These are phyloP conservation scores for Lojkania enalia DNA, from an alignment of 2,329 filamentous ascomycete genomes.

Conservation along the genomic window DNA sequence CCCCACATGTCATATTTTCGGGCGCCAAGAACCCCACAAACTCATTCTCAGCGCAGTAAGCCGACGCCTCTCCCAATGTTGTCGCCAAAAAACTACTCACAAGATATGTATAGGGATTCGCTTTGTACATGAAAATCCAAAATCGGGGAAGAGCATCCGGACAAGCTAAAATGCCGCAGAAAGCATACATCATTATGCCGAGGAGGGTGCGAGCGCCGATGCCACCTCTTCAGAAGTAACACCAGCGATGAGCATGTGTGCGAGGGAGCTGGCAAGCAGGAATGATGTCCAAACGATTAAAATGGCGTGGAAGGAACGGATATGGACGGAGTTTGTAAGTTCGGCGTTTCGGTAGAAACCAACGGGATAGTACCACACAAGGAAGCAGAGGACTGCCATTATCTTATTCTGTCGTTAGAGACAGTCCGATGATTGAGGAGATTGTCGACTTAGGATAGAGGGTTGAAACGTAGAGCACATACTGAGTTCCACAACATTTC, in stretches of 20 bases:
- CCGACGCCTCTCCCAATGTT: slow-evolving; percentile 50
- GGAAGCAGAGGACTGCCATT: slow-evolving; percentile 53
- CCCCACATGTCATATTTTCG: slow-evolving; percentile 41
- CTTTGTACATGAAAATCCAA: slow-evolving; percentile 19
- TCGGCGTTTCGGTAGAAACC: slow-evolving; percentile 70
- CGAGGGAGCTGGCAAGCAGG: slow-evolving; percentile 71
- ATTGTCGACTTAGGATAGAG: too few relatives aligned
- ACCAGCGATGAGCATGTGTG: slow-evolving; percentile 55
- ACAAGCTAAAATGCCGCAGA: slow-evolving; percentile 12
- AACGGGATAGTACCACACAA: slow-evolving; percentile 64
- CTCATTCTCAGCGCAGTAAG: slow-evolving; percentile 53
- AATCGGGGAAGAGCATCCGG: slow-evolving; percentile 9
- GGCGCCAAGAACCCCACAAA: slow-evolving; percentile 46
- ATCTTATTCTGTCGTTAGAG: slow-evolving; percentile 44
- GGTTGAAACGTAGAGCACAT: too few relatives aligned
- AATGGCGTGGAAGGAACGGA: slow-evolving; percentile 69
- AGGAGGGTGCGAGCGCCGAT: slow-evolving; percentile 3
- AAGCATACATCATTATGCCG: slow-evolving; percentile 12
- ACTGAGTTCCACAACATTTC: slow-evolving; percentile 66
- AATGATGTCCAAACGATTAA: slow-evolving; percentile 68
- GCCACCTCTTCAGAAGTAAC: slow-evolving; percentile 4
- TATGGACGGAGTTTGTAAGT: slow-evolving; percentile 54
- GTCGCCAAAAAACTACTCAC: slow-evolving; percentile 40
- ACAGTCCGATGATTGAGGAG: slow-evolving; percentile 64
- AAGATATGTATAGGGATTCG: slow-evolving; percentile 12